phyloP scores from a whole-genome alignment of 2,329 filamentous ascomycete genomes.

The Dendryphion nanum region DNA sequence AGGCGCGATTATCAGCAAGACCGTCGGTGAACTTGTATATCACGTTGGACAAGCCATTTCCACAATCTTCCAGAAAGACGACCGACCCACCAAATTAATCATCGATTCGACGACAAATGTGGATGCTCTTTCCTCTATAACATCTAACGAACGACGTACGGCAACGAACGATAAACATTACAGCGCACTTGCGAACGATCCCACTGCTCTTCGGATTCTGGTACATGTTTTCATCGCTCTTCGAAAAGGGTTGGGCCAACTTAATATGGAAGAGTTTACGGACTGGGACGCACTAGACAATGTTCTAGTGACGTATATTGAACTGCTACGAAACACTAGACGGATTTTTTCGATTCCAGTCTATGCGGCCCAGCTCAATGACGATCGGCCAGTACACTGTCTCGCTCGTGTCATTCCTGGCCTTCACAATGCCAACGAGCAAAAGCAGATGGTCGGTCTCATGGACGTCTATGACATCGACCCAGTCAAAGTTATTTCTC shows the following conservation, averaged over 20 bases:
- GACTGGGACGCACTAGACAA: slow-evolving; percentile 61
- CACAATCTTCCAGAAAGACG: slow-evolving; percentile 31
- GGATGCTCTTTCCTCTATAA: slow-evolving; percentile 25
- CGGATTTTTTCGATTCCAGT: slow-evolving; percentile 79
- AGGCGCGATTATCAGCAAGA: slow-evolving; percentile 68
- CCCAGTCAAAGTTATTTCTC: slow-evolving; percentile 68
- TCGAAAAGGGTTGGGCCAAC: slow-evolving; percentile 51
- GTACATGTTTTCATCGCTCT: slow-evolving; percentile 64
- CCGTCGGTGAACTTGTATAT: slow-evolving; percentile 45
- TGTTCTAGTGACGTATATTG: slow-evolving; percentile 78
- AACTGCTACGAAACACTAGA: slow-evolving; percentile 68
- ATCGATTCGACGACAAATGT: slow-evolving; percentile 11
- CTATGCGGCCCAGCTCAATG: slow-evolving; percentile 77
- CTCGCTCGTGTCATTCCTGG: slow-evolving; percentile 76
- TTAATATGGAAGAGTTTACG: slow-evolving; percentile 18
- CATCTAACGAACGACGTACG: slow-evolving; percentile 13
- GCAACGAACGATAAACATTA: slow-evolving; percentile 24
- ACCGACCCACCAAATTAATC: slow-evolving; percentile 27
- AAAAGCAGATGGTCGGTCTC: slow-evolving; percentile 67
- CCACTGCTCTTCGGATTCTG: slow-evolving; percentile 45
- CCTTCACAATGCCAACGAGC: slow-evolving; percentile 64
- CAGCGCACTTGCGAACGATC: slow-evolving; percentile 38
- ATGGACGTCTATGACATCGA: slow-evolving; percentile 75
- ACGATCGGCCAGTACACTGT: slow-evolving; percentile 64
- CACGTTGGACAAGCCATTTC: slow-evolving; percentile 46